Conservation (phyloP, 257 asterid genomes). For the Solanum infundibuliforme region DNA sequence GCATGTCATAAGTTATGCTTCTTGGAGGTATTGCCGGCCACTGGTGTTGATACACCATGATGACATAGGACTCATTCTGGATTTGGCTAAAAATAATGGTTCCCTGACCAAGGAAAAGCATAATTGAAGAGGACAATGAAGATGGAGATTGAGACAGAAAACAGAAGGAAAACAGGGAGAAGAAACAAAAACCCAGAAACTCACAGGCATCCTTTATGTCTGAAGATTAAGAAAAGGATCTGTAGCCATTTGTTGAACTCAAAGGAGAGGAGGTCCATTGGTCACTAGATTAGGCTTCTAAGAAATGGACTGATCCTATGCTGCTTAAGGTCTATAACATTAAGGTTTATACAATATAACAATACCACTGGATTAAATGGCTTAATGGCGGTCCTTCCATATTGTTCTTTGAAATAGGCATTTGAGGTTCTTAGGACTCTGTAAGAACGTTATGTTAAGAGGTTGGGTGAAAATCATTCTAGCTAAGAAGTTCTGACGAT, state of each 20-base stretch:
- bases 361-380: not conserved
- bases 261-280: not conserved
- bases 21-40: not conserved
- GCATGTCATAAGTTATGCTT: not conserved
- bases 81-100: not conserved
- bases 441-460: not conserved
- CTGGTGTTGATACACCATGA: not conserved
- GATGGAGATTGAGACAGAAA: not conserved
- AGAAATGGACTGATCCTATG: not conserved
- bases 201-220: not conserved
- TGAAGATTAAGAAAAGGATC: not conserved
- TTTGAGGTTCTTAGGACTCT: not conserved
- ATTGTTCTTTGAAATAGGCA: not conserved
- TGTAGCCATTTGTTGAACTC: not conserved
- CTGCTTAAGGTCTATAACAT: not conserved
- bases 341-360: not conserved
- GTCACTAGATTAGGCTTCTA: not conserved
- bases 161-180: not conserved
- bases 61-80: not conserved
- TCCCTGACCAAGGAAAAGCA: not conserved
- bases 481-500: not conserved
- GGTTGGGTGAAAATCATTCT: not conserved
- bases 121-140: not conserved
- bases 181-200: not conserved
- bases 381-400: not conserved